These are phyloP conservation scores for Curvularia lunata DNA, from an alignment of 2,329 filamentous ascomycete species.

Conservation along the genomic window DNA sequence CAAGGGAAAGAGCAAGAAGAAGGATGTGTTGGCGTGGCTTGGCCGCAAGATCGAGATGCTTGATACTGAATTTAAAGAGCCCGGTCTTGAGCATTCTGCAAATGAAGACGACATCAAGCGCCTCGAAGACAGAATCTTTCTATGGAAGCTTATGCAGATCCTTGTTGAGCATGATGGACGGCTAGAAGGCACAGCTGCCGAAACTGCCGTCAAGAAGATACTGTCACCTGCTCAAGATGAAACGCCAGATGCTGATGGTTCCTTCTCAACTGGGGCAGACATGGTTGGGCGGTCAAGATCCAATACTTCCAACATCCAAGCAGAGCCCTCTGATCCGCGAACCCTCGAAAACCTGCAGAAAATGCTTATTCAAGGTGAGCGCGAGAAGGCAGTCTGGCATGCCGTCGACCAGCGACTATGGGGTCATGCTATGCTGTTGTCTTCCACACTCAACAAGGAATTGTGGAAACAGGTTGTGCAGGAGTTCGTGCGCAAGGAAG, in stretches of 20 bases:
- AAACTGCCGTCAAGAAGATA: constrained; percentile 76
- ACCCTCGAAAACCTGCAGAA: constrained; percentile 75
- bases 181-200: constrained; percentile 74
- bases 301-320: constrained; percentile 40
- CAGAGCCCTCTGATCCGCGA: constrained; percentile 73
- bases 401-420: constrained; percentile 92
- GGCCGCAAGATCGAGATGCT: constrained; percentile 74
- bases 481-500: constrained; percentile 94
- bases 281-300: constrained; percentile 44
- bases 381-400: constrained; percentile 90
- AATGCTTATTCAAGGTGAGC: constrained; percentile 77
- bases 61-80: constrained; percentile 59
- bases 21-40: constrained; percentile 85
- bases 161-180: constrained; percentile 86
- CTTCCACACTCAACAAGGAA: constrained; percentile 73
- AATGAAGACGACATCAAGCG: constrained; percentile 69
- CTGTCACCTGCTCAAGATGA: constrained; percentile 65
- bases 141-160: constrained; percentile 85
- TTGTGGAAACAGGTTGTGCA: constrained; percentile 93
- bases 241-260: constrained; percentile 28
- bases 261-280: constrained; percentile 46
- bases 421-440: constrained; percentile 94
- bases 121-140: constrained; percentile 75
- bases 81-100: constrained; percentile 59
- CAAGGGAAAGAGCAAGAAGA: constrained; percentile 91